These are phyloP conservation scores for Sphagnurus paluster DNA, from an alignment of 1,284 basidiomycete genomes.

Conservation along the genomic window DNA sequence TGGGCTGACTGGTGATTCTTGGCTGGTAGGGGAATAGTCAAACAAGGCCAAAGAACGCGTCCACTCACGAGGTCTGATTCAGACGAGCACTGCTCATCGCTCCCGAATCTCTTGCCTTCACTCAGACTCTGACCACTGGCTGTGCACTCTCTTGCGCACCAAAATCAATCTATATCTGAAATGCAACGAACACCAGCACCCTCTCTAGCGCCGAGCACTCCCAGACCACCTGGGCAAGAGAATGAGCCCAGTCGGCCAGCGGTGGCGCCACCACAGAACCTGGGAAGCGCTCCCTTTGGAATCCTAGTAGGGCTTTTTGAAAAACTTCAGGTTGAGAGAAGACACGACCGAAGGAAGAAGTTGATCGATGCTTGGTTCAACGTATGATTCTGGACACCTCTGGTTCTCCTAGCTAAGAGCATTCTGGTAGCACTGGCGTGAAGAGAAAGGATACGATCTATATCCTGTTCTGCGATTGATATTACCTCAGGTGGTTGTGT, in stretches of 20 bases:
- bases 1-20: background rate
- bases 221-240: constrained; percentile 14
- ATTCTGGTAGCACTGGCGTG: constrained; percentile 66
- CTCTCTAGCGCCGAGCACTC: constrained; percentile 33
- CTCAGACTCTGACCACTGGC: background rate
- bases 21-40: constrained; percentile 10
- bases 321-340: constrained; percentile 66
- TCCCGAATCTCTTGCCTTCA: no score
- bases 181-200: constrained; percentile 63
- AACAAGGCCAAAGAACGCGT: constrained; percentile 36
- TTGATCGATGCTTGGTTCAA: constrained; percentile 71
- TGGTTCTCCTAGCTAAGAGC: constrained; percentile 8
- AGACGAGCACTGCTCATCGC: background rate
- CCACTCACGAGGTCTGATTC: constrained; percentile 14
- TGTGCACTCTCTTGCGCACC: no score
- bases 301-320: constrained; percentile 69
- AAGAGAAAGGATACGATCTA: constrained; percentile 70
- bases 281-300: constrained; percentile 65
- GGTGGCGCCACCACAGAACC: constrained; percentile 64
- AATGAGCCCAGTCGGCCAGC: constrained; percentile 37
- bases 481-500: constrained; percentile 63
- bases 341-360: constrained; percentile 66
- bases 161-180: constrained; percentile 8
- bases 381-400: constrained; percentile 44
- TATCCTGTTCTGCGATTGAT: constrained; percentile 77